phyloP scores from a whole-genome alignment of 129 eudicot genomes.

The Logfia minima region DNA sequence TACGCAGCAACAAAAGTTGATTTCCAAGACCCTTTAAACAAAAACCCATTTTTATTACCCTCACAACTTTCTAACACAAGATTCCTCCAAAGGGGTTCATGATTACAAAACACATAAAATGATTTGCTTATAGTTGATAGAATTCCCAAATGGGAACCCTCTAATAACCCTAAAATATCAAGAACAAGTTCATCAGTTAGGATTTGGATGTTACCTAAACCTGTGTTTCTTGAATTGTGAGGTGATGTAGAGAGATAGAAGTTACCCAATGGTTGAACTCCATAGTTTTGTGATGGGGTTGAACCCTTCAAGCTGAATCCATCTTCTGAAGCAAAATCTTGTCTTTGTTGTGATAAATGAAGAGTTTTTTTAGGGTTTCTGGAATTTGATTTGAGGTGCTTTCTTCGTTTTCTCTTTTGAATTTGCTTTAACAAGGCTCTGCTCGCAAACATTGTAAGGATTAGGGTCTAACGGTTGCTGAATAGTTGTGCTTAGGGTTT shows the following conservation, averaged over 20 bases:
- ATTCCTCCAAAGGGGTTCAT: slow-evolving; percentile 97
- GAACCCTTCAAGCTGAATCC: slow-evolving; percentile 72
- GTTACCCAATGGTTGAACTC: slow-evolving; percentile 92
- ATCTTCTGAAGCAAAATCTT: slow-evolving; percentile 43
- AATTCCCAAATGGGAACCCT: slow-evolving; percentile 66
- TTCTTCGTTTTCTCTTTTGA: slow-evolving; percentile 22
- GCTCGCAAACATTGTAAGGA: slow-evolving; percentile 20
- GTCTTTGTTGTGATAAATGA: slow-evolving; percentile 6
- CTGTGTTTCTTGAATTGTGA: slow-evolving; percentile 81
- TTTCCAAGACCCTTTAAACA: slow-evolving; percentile 78
- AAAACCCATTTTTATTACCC: slow-evolving; percentile 47
- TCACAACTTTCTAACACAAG: slow-evolving; percentile 67
- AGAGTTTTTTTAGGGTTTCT: slow-evolving; percentile 10
- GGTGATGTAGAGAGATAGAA: slow-evolving; percentile 55
- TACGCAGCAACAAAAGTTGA: slow-evolving; percentile 48
- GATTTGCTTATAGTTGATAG: slow-evolving; percentile 84
- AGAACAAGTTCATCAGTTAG: slow-evolving; percentile 90
- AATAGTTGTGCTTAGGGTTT: slow-evolving; percentile 24
- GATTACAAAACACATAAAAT: slow-evolving; percentile 73
- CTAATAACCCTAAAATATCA: slow-evolving; percentile 74
- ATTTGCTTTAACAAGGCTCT: slow-evolving; percentile 29
- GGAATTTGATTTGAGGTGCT: slow-evolving; percentile 5
- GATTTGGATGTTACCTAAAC: slow-evolving; percentile 76
- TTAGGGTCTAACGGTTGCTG: not conserved
- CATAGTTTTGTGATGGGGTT: slow-evolving; percentile 51